A percentile compares a stretch with the other conserved stretches of the same genome.
Conservation (phyloP, 306 rosid species). For the Elaeagnus macrophylla region DNA sequence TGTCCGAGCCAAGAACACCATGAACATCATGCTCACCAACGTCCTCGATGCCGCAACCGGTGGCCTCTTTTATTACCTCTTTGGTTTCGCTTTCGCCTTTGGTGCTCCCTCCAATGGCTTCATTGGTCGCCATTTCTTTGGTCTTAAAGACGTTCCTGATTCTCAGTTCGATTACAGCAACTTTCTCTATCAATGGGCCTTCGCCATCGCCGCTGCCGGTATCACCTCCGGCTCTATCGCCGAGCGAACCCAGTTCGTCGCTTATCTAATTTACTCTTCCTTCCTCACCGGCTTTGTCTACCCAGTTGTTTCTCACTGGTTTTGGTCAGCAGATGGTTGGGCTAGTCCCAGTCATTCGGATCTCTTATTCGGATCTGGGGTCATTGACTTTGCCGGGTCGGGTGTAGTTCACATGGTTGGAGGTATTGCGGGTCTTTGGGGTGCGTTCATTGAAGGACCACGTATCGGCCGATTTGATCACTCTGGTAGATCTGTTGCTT, state of each 20-base stretch:
- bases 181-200: slow-evolving; percentile 95
- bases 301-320: slow-evolving; percentile 86
- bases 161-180: slow-evolving; percentile 28
- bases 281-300: slow-evolving; percentile 87
- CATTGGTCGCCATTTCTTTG: slow-evolving; percentile 76
- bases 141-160: slow-evolving; percentile 41
- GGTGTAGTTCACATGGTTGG: slow-evolving; percentile 94
- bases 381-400: slow-evolving; percentile 84
- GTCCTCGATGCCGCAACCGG: slow-evolving; percentile 92
- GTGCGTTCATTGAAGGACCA: slow-evolving; percentile 74
- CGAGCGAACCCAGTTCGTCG: slow-evolving; percentile 83
- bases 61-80: slow-evolving; percentile 77
- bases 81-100: slow-evolving; percentile 89
- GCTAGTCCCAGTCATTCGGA: slow-evolving; percentile 33
- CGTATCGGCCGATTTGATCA: slow-evolving; percentile 77
- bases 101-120: slow-evolving; percentile 70
- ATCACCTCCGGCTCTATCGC: slow-evolving; percentile 90
- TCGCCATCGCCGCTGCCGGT: slow-evolving; percentile 94
- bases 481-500: slow-evolving; percentile 30
- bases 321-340: slow-evolving; percentile 88
- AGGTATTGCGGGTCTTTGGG: slow-evolving; percentile 85
- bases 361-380: slow-evolving; percentile 51
- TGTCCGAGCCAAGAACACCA: slow-evolving; percentile 97
- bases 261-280: slow-evolving; percentile 67
- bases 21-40: slow-evolving; percentile 98